Evolutionary conservation across 805 yeast genomes (phyloP).

Genomic region (Zygosaccharomyces bailii): DNA sequence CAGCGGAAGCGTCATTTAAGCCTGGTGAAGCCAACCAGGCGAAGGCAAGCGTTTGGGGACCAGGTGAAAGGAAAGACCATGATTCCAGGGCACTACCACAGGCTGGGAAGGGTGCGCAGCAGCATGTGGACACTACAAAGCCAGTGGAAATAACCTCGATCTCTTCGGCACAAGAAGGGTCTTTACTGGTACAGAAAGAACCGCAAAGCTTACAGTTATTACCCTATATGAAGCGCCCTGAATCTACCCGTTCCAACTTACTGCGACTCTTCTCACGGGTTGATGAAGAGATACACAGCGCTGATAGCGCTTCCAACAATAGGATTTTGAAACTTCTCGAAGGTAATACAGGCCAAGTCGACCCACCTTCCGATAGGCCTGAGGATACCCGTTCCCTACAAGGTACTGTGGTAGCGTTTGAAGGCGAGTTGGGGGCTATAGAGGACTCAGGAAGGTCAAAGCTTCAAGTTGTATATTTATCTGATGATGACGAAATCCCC

Average conservation of each 20-base stretch:
- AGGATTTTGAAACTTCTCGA: not conserved
- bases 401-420: slow-evolving; percentile 6
- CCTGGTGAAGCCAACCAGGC: not conserved
- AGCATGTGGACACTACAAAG: not conserved
- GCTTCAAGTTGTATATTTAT: slow-evolving; percentile 4
- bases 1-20: not conserved
- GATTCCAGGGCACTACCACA: not conserved
- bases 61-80: not conserved
- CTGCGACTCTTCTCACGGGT: slow-evolving; percentile 1
- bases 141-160: not conserved
- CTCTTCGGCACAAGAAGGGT: not conserved
- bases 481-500: slow-evolving; percentile 2
- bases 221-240: not conserved
- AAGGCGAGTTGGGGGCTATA: slow-evolving; percentile 5
- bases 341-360: not conserved
- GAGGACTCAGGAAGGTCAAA: slow-evolving; percentile 5
- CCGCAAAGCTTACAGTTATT: not conserved
- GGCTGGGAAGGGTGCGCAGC: not conserved
- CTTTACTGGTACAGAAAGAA: not conserved
- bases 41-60: not conserved
- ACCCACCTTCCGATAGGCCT: not conserved
- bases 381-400: not conserved
- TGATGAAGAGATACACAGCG: not conserved
- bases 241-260: not conserved
- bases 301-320: not conserved